Evolutionary conservation across 164 flowering plant genomes (phyloP).

Genomic region (Cinnamomum chago): DNA sequence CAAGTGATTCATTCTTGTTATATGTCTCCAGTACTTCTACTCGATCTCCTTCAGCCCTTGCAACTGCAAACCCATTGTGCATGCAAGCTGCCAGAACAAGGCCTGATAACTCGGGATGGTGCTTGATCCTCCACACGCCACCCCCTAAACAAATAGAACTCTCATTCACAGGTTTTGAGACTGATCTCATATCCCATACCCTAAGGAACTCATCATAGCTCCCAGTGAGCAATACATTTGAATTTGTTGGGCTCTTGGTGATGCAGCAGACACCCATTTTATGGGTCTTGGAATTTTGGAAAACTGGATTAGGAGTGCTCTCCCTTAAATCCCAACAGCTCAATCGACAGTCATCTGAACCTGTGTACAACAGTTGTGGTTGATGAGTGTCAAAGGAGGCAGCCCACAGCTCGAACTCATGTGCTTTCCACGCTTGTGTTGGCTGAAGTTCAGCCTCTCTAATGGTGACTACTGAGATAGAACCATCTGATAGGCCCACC

Average conservation of each 20-base stretch:
- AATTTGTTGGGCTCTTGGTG: constrained; percentile 47
- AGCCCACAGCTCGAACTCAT: constrained; percentile 89
- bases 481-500: constrained; percentile 83
- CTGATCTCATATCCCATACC: constrained; percentile 82
- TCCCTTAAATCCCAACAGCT: constrained; percentile 85
- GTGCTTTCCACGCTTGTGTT: constrained; percentile 73
- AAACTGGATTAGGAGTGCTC: constrained; percentile 41
- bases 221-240: constrained; percentile 67
- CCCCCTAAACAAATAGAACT: constrained; percentile 71
- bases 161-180: constrained; percentile 60
- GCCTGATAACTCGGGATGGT: constrained; percentile 57
- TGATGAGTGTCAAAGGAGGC: constrained; percentile 73
- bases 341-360: constrained; percentile 90
- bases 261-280: constrained; percentile 89
- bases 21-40: constrained; percentile 59
- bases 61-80: constrained; percentile 90
- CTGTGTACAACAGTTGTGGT: constrained; percentile 72
- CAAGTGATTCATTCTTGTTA: constrained; percentile 67
- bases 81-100: constrained; percentile 86
- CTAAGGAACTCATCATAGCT: constrained; percentile 83
- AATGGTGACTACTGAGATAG: constrained; percentile 47
- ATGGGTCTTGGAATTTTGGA: constrained; percentile 66
- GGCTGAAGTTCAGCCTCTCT: constrained; percentile 44
- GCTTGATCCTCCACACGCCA: constrained; percentile 95
- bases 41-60: constrained; percentile 31